A percentile compares a stretch with the other conserved stretches of the same genome.
phyloP scores from a whole-genome alignment of 768 basidiomycete species.

The Mycena capillaripes region DNA sequence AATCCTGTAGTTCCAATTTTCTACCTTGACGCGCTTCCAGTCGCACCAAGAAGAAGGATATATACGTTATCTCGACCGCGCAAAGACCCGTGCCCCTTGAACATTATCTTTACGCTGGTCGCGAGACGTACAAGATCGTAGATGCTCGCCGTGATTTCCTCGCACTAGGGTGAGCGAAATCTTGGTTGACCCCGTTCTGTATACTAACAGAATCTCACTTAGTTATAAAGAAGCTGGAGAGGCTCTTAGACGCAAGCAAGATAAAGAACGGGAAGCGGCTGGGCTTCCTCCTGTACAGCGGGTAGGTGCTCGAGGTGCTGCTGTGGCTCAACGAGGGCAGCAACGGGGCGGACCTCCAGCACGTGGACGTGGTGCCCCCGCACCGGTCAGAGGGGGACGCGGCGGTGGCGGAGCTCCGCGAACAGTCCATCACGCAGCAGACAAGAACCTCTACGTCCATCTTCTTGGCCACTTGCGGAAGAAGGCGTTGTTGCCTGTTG shows the following conservation, averaged over 20 bases:
- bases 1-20: not conserved
- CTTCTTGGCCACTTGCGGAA: slow-evolving; percentile 90
- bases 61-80: slow-evolving; percentile 97
- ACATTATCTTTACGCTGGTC: slow-evolving; percentile 96
- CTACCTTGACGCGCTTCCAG: slow-evolving; percentile 56
- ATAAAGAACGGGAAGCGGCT: slow-evolving; percentile 97
- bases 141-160: slow-evolving; percentile 84
- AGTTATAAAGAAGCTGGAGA: slow-evolving; percentile 95
- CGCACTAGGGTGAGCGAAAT: slow-evolving; percentile 68
- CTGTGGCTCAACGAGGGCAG: slow-evolving; percentile 67
- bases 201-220: slow-evolving; percentile 9
- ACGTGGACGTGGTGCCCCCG: slow-evolving; percentile 55
- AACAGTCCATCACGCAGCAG: slow-evolving; percentile 76
- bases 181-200: slow-evolving; percentile 7
- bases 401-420: slow-evolving; percentile 64
- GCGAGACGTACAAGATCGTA: slow-evolving; percentile 94
- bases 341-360: slow-evolving; percentile 53
- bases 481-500: slow-evolving; percentile 89
- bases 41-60: slow-evolving; percentile 98
- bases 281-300: slow-evolving; percentile 90
- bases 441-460: slow-evolving; percentile 96
- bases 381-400: slow-evolving; percentile 53
- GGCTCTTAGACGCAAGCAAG: slow-evolving; percentile 92
- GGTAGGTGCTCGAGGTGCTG: slow-evolving; percentile 84
- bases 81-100: slow-evolving; percentile 98